phyloP scores from a whole-genome alignment of 257 asterid genomes.

The Vinca minor region DNA sequence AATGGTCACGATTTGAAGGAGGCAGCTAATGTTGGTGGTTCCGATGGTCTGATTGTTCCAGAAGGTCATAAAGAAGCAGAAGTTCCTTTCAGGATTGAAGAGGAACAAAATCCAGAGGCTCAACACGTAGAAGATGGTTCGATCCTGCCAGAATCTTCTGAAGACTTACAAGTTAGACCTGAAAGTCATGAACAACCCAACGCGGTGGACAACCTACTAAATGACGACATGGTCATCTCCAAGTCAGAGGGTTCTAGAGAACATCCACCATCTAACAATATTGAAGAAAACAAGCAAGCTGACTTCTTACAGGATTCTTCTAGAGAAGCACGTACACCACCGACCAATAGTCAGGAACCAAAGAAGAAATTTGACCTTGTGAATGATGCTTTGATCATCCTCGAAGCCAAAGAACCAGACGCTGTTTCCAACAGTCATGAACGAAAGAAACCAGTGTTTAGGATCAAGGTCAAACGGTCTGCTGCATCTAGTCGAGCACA shows the following conservation, averaged over 20 bases:
- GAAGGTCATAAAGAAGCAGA: constrained; percentile 26
- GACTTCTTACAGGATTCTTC: constrained; percentile 26
- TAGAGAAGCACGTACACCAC: constrained; percentile 18
- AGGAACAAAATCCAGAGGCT: constrained; percentile 20
- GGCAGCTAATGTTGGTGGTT: constrained; percentile 19
- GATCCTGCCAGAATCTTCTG: constrained; percentile 12
- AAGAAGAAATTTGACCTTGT: constrained; percentile 22
- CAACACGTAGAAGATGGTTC: constrained; percentile 16
- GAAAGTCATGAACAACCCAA: constrained; percentile 14
- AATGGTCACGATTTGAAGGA: constrained; percentile 20
- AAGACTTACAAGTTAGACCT: constrained; percentile 9
- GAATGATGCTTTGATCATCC: constrained; percentile 23
- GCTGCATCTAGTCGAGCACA: constrained; percentile 57
- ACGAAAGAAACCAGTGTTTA: constrained; percentile 63
- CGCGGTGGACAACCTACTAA: constrained; percentile 10
- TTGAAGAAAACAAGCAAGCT: constrained; percentile 26
- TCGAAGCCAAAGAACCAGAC: constrained; percentile 47
- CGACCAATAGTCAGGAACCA: constrained; percentile 16
- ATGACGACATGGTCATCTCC: not conserved
- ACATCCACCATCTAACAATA: constrained; percentile 1
- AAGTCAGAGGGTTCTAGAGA: constrained; percentile 17
- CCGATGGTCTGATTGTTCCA: constrained; percentile 24
- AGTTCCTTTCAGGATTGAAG: constrained; percentile 18
- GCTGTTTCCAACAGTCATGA: constrained; percentile 47
- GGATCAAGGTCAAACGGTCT: constrained; percentile 69